A percentile compares a stretch with the other conserved stretches of the same genome.
phyloP scores from a whole-genome alignment of 176 grass and related monocot species.

The Alopecurus myosuroides region DNA sequence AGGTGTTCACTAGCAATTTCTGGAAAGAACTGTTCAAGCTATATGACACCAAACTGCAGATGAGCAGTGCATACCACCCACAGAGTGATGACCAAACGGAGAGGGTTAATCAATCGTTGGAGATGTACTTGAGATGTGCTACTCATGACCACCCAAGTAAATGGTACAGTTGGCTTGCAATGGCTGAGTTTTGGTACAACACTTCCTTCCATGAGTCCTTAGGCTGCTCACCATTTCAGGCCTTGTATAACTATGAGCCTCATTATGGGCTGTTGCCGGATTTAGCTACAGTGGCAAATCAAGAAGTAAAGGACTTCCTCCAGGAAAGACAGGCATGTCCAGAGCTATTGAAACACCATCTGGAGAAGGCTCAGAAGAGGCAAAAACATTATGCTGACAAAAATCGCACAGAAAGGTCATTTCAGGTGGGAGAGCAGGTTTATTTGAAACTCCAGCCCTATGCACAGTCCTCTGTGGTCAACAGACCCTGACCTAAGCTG shows the following conservation, averaged over 20 bases:
- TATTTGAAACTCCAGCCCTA: too few relatives aligned
- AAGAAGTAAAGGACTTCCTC: too few relatives aligned
- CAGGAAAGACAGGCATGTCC: too few relatives aligned
- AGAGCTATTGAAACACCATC: too few relatives aligned
- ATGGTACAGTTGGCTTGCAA: background rate
- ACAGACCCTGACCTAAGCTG: too few relatives aligned
- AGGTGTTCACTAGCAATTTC: too few relatives aligned
- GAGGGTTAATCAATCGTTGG: background rate
- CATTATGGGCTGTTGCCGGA: background rate
- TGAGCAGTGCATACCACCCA: background rate
- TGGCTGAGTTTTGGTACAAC: background rate
- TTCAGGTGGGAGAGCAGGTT: too few relatives aligned
- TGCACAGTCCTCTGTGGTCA: too few relatives aligned
- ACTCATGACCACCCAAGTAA: background rate
- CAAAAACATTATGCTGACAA: too few relatives aligned
- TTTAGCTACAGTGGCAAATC: too few relatives aligned
- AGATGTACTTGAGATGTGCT: background rate
- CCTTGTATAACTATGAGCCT: background rate
- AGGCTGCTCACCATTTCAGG: background rate
- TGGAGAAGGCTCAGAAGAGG: too few relatives aligned
- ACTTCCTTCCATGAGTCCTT: background rate
- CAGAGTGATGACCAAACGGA: background rate
- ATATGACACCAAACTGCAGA: accelerated
- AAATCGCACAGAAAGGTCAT: too few relatives aligned
- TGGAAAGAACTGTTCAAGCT: background rate